A percentile compares a stretch with the other conserved stretches of the same genome.
phyloP scores from a whole-genome alignment of 1,139 yeast species.

The Saccharomyces pastorianus region DNA sequence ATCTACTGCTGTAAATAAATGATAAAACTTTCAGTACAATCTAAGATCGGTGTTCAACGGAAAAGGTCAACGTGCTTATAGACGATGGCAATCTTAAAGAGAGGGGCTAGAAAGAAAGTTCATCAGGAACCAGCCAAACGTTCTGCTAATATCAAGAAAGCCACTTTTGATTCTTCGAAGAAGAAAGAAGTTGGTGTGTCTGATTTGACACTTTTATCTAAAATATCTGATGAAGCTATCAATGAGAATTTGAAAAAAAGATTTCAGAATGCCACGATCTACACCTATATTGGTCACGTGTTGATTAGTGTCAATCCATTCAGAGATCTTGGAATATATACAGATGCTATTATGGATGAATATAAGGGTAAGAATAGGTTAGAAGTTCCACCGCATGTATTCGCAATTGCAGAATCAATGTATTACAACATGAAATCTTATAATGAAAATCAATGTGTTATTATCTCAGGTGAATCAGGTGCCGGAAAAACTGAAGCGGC shows the following conservation, averaged over 20 bases:
- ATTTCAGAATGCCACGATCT: conserved; percentile 81
- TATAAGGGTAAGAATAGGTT: conserved; percentile 88
- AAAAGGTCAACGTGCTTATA: too few species aligned
- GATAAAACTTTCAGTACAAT: too few species aligned
- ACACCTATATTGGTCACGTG: conserved; percentile 82
- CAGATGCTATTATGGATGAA: conserved; percentile 61
- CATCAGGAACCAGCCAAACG: conserved; percentile 43
- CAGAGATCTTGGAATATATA: conserved; percentile 90
- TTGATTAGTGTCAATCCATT: conserved; percentile 95
- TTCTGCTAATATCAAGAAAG: conserved; percentile 59
- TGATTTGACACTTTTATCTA: conserved; percentile 80
- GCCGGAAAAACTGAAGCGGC: conserved; percentile 99
- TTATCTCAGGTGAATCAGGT: conserved; percentile 97
- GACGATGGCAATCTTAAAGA: conserved; percentile 62
- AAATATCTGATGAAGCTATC: conserved; percentile 86
- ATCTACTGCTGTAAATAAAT: too few species aligned
- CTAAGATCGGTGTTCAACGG: too few species aligned
- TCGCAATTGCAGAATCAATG: conserved; percentile 96
- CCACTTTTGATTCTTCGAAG: conserved; percentile 77
- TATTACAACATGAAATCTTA: conserved; percentile 92
- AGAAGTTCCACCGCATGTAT: conserved; percentile 98
- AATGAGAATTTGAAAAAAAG: conserved; percentile 86
- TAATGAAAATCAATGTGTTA: conserved; percentile 93
- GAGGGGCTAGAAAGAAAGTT: conserved; percentile 57
- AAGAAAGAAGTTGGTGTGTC: conserved; percentile 95